Base-by-base conservation (phyloP, 2,329 filamentous ascomycete genomes). In the Trichoderma oligosporum region DNA sequence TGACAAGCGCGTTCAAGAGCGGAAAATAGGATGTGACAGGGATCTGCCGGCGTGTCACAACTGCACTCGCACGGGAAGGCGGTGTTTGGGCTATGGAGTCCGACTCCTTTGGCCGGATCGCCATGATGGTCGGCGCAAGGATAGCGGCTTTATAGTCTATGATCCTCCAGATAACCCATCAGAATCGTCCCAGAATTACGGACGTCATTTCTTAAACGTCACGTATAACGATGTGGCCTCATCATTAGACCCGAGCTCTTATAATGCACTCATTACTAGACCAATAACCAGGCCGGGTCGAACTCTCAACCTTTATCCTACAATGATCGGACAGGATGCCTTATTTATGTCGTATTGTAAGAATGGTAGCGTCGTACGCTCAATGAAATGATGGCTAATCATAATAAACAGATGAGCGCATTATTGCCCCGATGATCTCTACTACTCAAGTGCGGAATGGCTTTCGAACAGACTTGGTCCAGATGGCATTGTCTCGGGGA, bases 21-120 rank as follows among this genome's bases (percentile, higher is more conserved):
- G 76, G 56, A 78, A 78, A 63, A 74, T 78, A 58, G 75, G 76
- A 42, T 78, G 77, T 60, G 77, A 79, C 64, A 71, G 72, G 52
- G 65, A 67, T 12, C 66, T 73, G 22, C 76, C 77, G 3, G 61
- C 64, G 20, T 79, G 77, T 66, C 67, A 71, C 45, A 78, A 77
- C 62, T 79, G 77, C 61, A 65, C 67, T 12, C 69, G 72, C 20
- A 73, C 75, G 2, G 70, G 71, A 16, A 70, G 76, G 59, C 56
- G 67, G 58, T 79, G 76, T 62, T 58, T 72, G 54, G 76, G 76
- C 39, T 79, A 78, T 60, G 74, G 71, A 4, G 64, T 78, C 36
- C 75, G 76, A 38, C 72, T 79, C 4, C 69, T 73, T 5, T 79
- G 76, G 77, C 76, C 76, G 7, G 76, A 78, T 60, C 73, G 73